These are phyloP conservation scores for Adenanthera pavonina DNA, from an alignment of 306 rosid genomes.

Conservation along the genomic window DNA sequence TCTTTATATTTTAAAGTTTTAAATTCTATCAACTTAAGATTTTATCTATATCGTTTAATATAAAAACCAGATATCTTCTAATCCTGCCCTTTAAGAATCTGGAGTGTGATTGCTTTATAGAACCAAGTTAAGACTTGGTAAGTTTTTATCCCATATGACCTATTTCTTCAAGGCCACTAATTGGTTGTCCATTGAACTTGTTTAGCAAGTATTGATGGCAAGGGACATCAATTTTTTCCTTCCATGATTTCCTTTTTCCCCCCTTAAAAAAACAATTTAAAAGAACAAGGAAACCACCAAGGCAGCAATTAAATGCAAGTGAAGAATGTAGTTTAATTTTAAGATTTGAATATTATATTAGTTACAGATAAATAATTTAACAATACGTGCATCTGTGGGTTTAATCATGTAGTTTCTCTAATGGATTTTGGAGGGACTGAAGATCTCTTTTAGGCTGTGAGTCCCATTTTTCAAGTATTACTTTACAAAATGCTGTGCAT, in stretches of 20 bases:
- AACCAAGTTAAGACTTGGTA: not conserved
- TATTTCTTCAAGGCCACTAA: not conserved
- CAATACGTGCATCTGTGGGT: not conserved
- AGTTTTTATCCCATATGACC: not conserved
- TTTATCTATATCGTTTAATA: not conserved
- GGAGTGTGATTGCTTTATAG: not conserved
- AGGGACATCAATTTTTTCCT: not conserved
- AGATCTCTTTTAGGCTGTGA: not conserved
- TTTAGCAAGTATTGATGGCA: not conserved
- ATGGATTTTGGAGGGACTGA: not conserved
- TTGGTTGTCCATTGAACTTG: not conserved
- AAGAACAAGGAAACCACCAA: not conserved
- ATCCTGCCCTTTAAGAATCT: not conserved
- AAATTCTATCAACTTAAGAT: not conserved
- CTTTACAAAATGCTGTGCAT: not conserved
- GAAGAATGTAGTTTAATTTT: not conserved
- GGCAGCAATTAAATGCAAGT: not conserved
- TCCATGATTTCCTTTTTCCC: not conserved
- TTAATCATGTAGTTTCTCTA: not conserved
- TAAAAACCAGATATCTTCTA: not conserved
- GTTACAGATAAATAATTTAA: not conserved
- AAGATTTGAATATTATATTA: not conserved
- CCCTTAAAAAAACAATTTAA: not conserved
- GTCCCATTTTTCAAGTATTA: constrained; percentile 28
- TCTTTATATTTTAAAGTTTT: not conserved